phyloP scores from a whole-genome alignment of 306 rosid species.

The Glycyrrhiza uralensis region DNA sequence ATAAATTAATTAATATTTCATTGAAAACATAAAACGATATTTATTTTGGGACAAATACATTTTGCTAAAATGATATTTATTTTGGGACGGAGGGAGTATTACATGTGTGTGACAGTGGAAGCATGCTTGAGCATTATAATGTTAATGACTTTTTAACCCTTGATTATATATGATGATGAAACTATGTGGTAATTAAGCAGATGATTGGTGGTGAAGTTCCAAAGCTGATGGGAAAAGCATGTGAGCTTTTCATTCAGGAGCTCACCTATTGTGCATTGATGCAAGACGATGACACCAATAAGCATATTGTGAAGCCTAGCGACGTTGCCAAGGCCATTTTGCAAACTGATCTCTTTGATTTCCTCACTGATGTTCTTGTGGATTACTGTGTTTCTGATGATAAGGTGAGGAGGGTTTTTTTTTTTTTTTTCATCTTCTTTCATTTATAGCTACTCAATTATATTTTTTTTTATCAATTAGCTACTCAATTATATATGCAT shows the following conservation, averaged over 20 bases:
- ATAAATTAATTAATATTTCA: too few species aligned
- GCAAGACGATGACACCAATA: constrained; percentile 20
- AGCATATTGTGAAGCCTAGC: background rate
- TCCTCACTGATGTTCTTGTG: constrained; percentile 21
- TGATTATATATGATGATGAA: too few species aligned
- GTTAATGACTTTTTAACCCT: too few species aligned
- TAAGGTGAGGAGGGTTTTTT: too few species aligned
- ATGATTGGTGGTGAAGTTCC: constrained; percentile 41
- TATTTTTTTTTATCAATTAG: too few species aligned
- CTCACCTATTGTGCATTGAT: constrained; percentile 40
- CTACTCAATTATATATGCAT: too few species aligned
- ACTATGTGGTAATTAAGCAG: constrained; percentile 6
- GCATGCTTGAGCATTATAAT: too few species aligned
- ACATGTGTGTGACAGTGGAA: too few species aligned
- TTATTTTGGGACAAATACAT: too few species aligned
- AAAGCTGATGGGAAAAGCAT: constrained; percentile 33
- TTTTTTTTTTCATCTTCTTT: background rate
- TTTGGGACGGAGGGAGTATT: too few species aligned
- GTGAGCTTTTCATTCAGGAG: constrained; percentile 48
- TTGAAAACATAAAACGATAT: too few species aligned
- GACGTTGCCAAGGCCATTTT: constrained; percentile 33
- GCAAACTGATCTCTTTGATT: constrained; percentile 2
- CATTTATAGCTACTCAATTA: background rate
- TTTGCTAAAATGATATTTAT: too few species aligned
- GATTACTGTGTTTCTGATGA: background rate